Percentiles rank a stretch among this genome's conserved stretches.
phyloP scores from a whole-genome alignment of 371 early-diverging fungal genomes.

The Mortierella sp. region DNA sequence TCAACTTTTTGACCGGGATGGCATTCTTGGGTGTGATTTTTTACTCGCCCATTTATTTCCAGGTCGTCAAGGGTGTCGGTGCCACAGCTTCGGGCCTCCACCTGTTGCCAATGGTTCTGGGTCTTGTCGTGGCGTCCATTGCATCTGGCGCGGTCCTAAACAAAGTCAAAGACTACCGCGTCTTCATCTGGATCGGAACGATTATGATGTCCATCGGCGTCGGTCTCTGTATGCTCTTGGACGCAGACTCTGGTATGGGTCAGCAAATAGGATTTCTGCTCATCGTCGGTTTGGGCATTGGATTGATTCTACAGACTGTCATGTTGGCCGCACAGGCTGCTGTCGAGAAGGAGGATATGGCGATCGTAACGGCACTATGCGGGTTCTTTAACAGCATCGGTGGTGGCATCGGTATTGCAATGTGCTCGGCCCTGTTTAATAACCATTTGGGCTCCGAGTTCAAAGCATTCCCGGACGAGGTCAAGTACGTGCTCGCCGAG shows the following conservation, averaged over 20 bases:
- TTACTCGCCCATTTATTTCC: constrained; percentile 83
- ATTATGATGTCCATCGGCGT: constrained; percentile 55
- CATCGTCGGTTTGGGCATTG: constrained; percentile 72
- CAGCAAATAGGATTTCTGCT: constrained; percentile 65
- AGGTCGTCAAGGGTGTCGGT: constrained; percentile 68
- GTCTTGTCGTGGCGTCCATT: constrained; percentile 41
- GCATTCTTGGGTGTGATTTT: constrained; percentile 64
- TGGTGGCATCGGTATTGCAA: constrained; percentile 69
- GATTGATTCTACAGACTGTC: constrained; percentile 68
- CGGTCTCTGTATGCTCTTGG: constrained; percentile 62
- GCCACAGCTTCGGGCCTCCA: constrained; percentile 70
- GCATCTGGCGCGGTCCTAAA: constrained; percentile 32
- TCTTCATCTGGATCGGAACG: constrained; percentile 60
- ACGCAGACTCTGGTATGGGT: constrained; percentile 54
- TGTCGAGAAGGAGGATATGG: constrained; percentile 63
- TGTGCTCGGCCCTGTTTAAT: constrained; percentile 59
- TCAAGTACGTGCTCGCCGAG: constrained; percentile 1
- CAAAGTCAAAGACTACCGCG: constrained; percentile 52
- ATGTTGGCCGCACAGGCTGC: constrained; percentile 70
- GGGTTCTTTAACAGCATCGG: constrained; percentile 73
- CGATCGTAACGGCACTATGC: constrained; percentile 68
- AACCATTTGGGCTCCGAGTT: constrained; percentile 38
- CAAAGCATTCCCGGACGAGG: background rate
- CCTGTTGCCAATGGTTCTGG: constrained; percentile 67
- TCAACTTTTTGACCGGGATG: constrained; percentile 64